Evolutionary conservation across 495 filamentous ascomycete species (phyloP).

Genomic region (Platismatia glauca): DNA sequence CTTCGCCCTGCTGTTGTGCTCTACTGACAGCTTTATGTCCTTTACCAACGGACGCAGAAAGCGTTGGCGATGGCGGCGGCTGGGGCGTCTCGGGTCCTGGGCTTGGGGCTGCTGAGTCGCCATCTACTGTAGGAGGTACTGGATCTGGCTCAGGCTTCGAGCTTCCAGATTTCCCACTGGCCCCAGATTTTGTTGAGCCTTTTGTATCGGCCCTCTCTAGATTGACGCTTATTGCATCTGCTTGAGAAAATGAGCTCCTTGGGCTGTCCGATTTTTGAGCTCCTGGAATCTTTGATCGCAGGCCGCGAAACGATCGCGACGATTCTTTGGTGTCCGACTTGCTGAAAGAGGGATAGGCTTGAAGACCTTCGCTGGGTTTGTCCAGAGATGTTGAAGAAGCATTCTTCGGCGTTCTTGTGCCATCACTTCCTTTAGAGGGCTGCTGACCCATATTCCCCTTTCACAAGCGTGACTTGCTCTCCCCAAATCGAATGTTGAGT

Average conservation of each 20-base stretch:
- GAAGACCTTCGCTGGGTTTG: slow-evolving; percentile 44
- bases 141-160: slow-evolving; percentile 18
- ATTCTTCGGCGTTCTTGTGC: slow-evolving; percentile 34
- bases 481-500: not conserved
- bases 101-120: slow-evolving; percentile 29
- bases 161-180: slow-evolving; percentile 36
- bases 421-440: slow-evolving; percentile 67
- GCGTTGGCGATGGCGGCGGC: slow-evolving; percentile 83
- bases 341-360: slow-evolving; percentile 83
- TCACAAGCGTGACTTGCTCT: not conserved
- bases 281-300: slow-evolving; percentile 67
- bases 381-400: slow-evolving; percentile 27
- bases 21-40: slow-evolving; percentile 70
- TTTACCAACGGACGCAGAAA: slow-evolving; percentile 65
- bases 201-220: slow-evolving; percentile 61
- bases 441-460: slow-evolving; percentile 71
- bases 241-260: slow-evolving; percentile 58
- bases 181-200: slow-evolving; percentile 60
- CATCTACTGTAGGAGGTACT: slow-evolving; percentile 11
- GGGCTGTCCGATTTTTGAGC: slow-evolving; percentile 63
- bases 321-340: slow-evolving; percentile 95
- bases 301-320: slow-evolving; percentile 68
- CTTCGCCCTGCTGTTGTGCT: slow-evolving; percentile 79
- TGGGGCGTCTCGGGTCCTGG: slow-evolving; percentile 45
- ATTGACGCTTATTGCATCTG: slow-evolving; percentile 38